These are phyloP conservation scores for Penicillium soppii DNA, from an alignment of 495 filamentous ascomycete genomes.

Conservation along the genomic window DNA sequence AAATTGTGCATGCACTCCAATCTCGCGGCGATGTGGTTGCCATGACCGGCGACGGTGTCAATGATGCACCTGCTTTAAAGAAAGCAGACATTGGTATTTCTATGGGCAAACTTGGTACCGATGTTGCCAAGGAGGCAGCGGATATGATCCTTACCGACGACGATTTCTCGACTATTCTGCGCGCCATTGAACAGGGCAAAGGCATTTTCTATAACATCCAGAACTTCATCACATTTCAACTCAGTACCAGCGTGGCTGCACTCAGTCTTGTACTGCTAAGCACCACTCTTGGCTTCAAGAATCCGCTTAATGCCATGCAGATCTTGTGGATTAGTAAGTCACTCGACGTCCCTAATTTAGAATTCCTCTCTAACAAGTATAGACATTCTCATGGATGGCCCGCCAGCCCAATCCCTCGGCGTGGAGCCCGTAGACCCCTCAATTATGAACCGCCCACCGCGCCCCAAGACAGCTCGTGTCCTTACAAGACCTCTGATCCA, in stretches of 20 bases:
- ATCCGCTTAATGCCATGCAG: conserved; percentile 97
- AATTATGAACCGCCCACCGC: conserved; percentile 89
- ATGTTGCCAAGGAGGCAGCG: conserved; percentile 98
- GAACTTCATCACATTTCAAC: conserved; percentile 98
- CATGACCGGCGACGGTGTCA: conserved; percentile 98
- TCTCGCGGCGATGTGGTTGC: conserved; percentile 94
- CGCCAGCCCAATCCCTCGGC: conserved; percentile 93
- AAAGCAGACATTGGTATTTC: conserved; percentile 97
- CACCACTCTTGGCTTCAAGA: conserved; percentile 88
- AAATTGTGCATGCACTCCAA: conserved; percentile 90
- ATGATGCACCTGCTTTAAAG: conserved; percentile 95
- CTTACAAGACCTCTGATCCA: conserved; percentile 78
- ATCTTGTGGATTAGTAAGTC: conserved; percentile 98
- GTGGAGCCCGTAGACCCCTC: conserved; percentile 94
- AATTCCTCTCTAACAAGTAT: conserved; percentile 12
- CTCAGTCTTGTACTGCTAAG: conserved; percentile 87
- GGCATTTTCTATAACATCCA: conserved; percentile 99
- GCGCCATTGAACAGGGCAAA: conserved; percentile 97
- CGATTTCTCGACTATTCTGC: conserved; percentile 95
- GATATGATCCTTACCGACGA: conserved; percentile 99
- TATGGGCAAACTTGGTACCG: conserved; percentile 93
- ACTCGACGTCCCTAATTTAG: background rate
- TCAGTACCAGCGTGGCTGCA: conserved; percentile 94
- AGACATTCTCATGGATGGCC: conserved; percentile 99
- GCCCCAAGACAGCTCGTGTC: conserved; percentile 78